Percentiles rank a stretch among this genome's conserved stretches.
Evolutionary conservation across 2,329 filamentous ascomycete species (phyloP).

Genomic region (Xylariaceae sp.): DNA sequence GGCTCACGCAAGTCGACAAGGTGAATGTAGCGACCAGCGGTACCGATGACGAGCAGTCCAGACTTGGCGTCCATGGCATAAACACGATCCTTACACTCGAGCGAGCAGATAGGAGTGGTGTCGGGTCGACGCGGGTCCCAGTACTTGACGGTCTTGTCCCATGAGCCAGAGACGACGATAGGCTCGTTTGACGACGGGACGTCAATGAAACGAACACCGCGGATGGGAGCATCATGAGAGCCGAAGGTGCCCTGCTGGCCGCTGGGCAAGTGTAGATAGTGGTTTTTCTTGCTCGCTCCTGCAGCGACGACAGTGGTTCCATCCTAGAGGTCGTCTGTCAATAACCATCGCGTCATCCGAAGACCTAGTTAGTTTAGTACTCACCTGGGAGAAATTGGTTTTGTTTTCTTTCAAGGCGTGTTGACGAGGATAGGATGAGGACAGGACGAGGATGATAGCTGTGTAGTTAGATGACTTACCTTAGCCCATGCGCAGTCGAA

Average conservation of each 20-base stretch:
- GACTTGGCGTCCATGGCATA: conserved; percentile 32
- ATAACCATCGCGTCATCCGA: background rate
- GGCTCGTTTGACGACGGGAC: conserved; percentile 19
- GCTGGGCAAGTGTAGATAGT: conserved; percentile 28
- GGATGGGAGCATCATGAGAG: conserved; percentile 31
- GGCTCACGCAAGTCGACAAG: conserved; percentile 31
- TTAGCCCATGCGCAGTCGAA: conserved; percentile 36
- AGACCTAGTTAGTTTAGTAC: conserved; percentile 2
- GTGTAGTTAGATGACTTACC: conserved; percentile 34
- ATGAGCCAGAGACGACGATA: conserved; percentile 39
- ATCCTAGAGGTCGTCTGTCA: conserved; percentile 25
- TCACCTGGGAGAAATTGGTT: conserved; percentile 24
- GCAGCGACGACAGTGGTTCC: conserved; percentile 30
- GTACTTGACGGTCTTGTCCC: conserved; percentile 55
- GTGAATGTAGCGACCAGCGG: conserved; percentile 30
- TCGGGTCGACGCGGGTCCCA: conserved; percentile 49
- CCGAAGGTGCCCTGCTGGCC: conserved; percentile 25
- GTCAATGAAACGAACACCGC: conserved; percentile 31
- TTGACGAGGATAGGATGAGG: background rate
- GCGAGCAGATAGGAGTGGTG: conserved; percentile 33
- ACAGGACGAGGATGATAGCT: conserved; percentile 15
- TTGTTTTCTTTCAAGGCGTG: conserved; percentile 10
- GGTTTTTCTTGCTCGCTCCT: conserved; percentile 31
- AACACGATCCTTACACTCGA: conserved; percentile 49
- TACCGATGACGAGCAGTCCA: conserved; percentile 28